Percentiles rank a stretch among this genome's conserved stretches.
phyloP scores from a whole-genome alignment of 768 basidiomycete genomes.

The Albatrellus ellisii region DNA sequence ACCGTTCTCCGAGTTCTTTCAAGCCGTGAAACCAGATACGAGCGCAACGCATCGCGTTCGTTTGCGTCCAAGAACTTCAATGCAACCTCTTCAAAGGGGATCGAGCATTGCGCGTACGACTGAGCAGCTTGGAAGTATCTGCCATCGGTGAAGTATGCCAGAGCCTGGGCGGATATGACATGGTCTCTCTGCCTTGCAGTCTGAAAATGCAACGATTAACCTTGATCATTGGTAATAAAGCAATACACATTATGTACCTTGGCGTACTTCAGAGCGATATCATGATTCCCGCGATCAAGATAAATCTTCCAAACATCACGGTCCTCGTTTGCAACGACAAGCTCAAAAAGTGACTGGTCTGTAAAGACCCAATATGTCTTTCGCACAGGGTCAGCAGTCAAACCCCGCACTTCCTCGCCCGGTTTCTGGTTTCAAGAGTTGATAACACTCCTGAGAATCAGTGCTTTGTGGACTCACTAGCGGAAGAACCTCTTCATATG shows the following conservation, averaged over 20 bases:
- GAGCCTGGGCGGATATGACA: slow-evolving; percentile 74
- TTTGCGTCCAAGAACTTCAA: slow-evolving; percentile 82
- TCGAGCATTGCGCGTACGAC: slow-evolving; percentile 80
- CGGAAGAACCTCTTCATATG: slow-evolving; percentile 75
- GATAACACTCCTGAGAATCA: not conserved
- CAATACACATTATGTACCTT: slow-evolving; percentile 38
- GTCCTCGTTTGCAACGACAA: slow-evolving; percentile 78
- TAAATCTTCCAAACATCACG: slow-evolving; percentile 92
- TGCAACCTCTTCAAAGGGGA: slow-evolving; percentile 82
- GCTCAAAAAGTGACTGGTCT: slow-evolving; percentile 77
- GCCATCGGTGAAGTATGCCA: slow-evolving; percentile 62
- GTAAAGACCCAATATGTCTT: slow-evolving; percentile 95
- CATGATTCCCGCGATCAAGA: slow-evolving; percentile 63
- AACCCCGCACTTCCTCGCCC: slow-evolving; percentile 56
- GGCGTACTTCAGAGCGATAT: slow-evolving; percentile 67
- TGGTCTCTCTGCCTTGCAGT: slow-evolving; percentile 79
- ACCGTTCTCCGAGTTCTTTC: slow-evolving; percentile 79
- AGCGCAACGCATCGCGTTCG: slow-evolving; percentile 82
- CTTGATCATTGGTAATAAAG: not conserved
- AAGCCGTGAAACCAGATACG: slow-evolving; percentile 78
- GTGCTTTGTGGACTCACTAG: slow-evolving; percentile 54
- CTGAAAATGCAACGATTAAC: slow-evolving; percentile 28
- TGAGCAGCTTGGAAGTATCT: slow-evolving; percentile 88
- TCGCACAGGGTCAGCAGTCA: slow-evolving; percentile 75
- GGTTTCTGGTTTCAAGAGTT: slow-evolving; percentile 41